Evolutionary conservation across 257 asterid genomes (phyloP).

Genomic region (Solanum tacnaense): DNA sequence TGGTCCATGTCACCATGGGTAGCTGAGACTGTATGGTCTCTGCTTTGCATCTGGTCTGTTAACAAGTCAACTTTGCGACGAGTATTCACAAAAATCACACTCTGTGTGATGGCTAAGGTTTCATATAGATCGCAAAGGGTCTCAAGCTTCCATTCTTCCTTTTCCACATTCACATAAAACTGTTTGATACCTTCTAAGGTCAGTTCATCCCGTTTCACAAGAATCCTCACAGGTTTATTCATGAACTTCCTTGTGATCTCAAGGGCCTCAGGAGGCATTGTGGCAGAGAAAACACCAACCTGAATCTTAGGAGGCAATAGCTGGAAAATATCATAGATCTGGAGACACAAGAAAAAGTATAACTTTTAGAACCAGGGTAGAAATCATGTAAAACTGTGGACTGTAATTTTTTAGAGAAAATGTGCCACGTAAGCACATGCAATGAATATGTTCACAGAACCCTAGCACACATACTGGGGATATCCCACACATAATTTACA

Average conservation of each 20-base stretch:
- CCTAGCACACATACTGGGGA: not conserved
- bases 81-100: slow-evolving; percentile 16
- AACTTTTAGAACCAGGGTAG: not conserved
- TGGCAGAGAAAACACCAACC: slow-evolving; percentile 14
- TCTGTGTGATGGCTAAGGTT: slow-evolving; percentile 11
- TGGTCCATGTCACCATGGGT: slow-evolving; percentile 14
- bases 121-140: slow-evolving; percentile 10
- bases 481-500: not conserved
- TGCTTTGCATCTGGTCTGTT: slow-evolving; percentile 9
- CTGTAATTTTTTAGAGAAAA: not conserved
- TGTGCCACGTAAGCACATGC: not conserved
- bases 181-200: slow-evolving; percentile 14
- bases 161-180: slow-evolving; percentile 2
- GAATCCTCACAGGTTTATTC: slow-evolving; percentile 16
- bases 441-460: not conserved
- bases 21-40: slow-evolving; percentile 13
- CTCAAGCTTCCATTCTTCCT: slow-evolving; percentile 14
- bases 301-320: slow-evolving; percentile 12
- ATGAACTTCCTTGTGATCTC: slow-evolving; percentile 13
- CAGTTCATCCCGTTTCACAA: slow-evolving; percentile 13
- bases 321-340: slow-evolving; percentile 18
- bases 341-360: not conserved
- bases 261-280: slow-evolving; percentile 17
- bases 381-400: not conserved
- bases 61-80: slow-evolving; percentile 11